phyloP scores from a whole-genome alignment of 2,329 filamentous ascomycete species.

The Capronia coronata region DNA sequence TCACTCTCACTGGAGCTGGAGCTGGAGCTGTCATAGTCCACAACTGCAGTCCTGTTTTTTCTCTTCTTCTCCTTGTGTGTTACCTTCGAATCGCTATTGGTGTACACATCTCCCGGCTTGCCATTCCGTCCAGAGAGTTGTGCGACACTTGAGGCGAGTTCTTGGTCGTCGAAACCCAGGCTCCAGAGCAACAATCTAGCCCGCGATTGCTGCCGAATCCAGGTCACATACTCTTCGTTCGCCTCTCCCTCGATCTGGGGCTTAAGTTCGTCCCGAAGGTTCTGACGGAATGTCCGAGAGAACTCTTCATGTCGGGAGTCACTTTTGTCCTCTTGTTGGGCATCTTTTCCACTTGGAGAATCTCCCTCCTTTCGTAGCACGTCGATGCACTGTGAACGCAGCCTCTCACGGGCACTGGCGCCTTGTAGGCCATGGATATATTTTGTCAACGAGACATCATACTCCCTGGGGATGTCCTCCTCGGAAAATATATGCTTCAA shows the following conservation, averaged over 20 bases:
- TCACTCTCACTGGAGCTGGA: conserved; percentile 37
- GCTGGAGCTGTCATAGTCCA: conserved; percentile 30
- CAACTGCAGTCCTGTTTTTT: conserved; percentile 39
- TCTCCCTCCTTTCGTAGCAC: conserved; percentile 50
- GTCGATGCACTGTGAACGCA: conserved; percentile 60
- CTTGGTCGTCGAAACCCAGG: conserved; percentile 25
- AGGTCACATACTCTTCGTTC: conserved; percentile 24
- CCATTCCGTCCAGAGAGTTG: background rate
- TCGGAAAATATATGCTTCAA: conserved; percentile 75
- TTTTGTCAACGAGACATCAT: conserved; percentile 63
- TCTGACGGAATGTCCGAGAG: conserved; percentile 4
- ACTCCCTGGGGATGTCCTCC: conserved; percentile 63
- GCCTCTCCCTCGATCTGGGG: conserved; percentile 35
- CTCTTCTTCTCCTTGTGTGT: conserved; percentile 34
- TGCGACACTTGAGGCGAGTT: background rate
- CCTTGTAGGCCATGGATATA: conserved; percentile 79
- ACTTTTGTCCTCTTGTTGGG: background rate
- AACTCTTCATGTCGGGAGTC: conserved; percentile 11
- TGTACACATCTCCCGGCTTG: conserved; percentile 17
- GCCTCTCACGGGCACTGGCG: conserved; percentile 57
- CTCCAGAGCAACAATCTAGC: conserved; percentile 20
- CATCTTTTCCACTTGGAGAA: background rate
- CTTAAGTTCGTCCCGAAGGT: conserved; percentile 30
- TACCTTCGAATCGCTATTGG: conserved; percentile 10
- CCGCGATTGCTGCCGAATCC: conserved; percentile 16